Percentiles rank a stretch among this genome's conserved stretches.
Conservation (phyloP, 2,329 filamentous ascomycete species). For the Aspergillus neotritici region DNA sequence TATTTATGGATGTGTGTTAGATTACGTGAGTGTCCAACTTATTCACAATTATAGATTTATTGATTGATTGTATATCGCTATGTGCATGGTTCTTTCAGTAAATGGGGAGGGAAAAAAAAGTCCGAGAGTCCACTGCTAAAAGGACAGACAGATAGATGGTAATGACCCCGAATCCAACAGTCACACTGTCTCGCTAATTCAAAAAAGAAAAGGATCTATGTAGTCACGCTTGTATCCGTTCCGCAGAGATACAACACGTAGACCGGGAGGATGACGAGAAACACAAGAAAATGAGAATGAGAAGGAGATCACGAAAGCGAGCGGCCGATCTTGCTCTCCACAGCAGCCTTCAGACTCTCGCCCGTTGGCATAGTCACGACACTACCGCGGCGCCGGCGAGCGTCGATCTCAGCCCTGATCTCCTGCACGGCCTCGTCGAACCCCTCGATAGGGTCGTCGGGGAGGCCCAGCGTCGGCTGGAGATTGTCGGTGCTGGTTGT, state of each 20-base stretch:
- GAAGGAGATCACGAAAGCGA: conserved; percentile 28
- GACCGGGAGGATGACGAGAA: too few relatives aligned
- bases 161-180: too few relatives aligned
- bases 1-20: conserved; percentile 12
- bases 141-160: too few relatives aligned
- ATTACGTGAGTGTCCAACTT: conserved; percentile 1
- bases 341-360: conserved; percentile 48
- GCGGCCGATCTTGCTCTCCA: conserved; percentile 48
- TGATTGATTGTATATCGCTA: too few relatives aligned
- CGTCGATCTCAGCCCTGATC: conserved; percentile 66
- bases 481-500: conserved; percentile 56
- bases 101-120: too few relatives aligned
- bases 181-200: too few relatives aligned
- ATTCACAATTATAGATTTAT: background rate
- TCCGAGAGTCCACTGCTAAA: too few relatives aligned
- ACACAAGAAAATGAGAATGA: too few relatives aligned
- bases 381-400: conserved; percentile 46
- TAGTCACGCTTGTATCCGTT: too few relatives aligned
- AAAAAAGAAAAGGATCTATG: too few relatives aligned
- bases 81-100: too few relatives aligned
- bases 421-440: conserved; percentile 73
- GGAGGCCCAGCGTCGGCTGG: conserved; percentile 69
- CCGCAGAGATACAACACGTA: too few relatives aligned
- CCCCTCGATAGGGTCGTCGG: conserved; percentile 68
- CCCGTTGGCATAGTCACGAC: conserved; percentile 42